A percentile compares a stretch with the other conserved stretches of the same genome.
These are phyloP conservation scores for Erythrophleum fordii DNA, from an alignment of 306 rosid genomes.

Conservation along the genomic window DNA sequence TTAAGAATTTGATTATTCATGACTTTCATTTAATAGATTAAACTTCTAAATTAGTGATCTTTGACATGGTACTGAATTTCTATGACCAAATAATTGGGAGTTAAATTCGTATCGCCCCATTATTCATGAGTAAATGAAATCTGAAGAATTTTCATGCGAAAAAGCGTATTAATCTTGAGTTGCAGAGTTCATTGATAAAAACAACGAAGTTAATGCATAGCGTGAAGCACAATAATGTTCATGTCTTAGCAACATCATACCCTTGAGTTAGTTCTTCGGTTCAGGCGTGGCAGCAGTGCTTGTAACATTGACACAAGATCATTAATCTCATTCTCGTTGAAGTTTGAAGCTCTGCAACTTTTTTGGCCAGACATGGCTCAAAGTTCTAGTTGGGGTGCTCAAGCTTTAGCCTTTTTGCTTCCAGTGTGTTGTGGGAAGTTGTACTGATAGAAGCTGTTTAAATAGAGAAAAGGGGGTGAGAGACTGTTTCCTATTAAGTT, in stretches of 20 bases:
- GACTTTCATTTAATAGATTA: background rate
- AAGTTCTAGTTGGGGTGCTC: background rate
- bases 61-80: background rate
- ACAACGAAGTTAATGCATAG: background rate
- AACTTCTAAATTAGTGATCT: background rate
- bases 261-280: slow-evolving; percentile 28
- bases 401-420: background rate
- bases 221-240: background rate
- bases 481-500: background rate
- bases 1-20: background rate
- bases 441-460: slow-evolving; percentile 2
- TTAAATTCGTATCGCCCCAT: background rate
- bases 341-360: slow-evolving; percentile 16
- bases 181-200: background rate
- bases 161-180: background rate
- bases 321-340: slow-evolving; percentile 21
- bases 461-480: background rate
- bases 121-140: background rate
- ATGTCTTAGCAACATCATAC: background rate
- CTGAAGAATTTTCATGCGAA: background rate
- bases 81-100: background rate
- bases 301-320: slow-evolving; percentile 26
- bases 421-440: background rate
- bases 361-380: slow-evolving; percentile 20
- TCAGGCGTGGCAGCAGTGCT: slow-evolving; percentile 19